phyloP scores from a whole-genome alignment of 2,329 filamentous ascomycete species.

The Penicillium occitanis region DNA sequence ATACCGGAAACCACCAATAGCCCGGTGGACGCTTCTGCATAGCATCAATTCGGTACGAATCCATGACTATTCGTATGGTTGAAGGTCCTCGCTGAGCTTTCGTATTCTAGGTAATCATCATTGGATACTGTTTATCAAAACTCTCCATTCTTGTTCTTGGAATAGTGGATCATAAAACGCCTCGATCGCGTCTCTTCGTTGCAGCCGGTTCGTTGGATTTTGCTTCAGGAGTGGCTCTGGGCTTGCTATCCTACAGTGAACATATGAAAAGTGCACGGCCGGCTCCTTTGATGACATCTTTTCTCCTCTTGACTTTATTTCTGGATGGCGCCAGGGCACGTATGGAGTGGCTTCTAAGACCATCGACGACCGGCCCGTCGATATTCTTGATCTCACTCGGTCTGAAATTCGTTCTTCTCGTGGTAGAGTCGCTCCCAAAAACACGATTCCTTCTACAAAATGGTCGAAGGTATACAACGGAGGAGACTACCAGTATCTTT shows the following conservation, averaged over 20 bases:
- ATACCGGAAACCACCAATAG: constrained; percentile 13
- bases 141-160: constrained; percentile 5
- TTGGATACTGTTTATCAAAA: constrained; percentile 11
- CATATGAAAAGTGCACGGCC: constrained; percentile 16
- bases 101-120: not conserved
- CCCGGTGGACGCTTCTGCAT: constrained; percentile 9
- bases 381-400: constrained; percentile 1
- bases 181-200: constrained; percentile 3
- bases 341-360: constrained; percentile 11
- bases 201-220: constrained; percentile 14
- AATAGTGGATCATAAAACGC: not conserved
- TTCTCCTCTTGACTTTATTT: not conserved
- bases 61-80: not conserved
- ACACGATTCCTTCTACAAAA: not conserved
- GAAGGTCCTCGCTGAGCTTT: not conserved
- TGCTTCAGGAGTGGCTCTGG: not conserved
- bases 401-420: constrained; percentile 14
- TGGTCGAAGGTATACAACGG: not conserved
- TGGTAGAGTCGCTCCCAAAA: constrained; percentile 6
- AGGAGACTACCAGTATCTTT: constrained; percentile 12
- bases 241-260: constrained; percentile 13
- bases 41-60: constrained; percentile 5
- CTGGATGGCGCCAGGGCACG: constrained; percentile 10
- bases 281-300: constrained; percentile 7
- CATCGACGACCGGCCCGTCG: not conserved